Evolutionary conservation across 2,329 filamentous ascomycete species (phyloP), one percentile per base, ranked within the genome.

Genomic region (Cladophialophora exuberans): DNA sequence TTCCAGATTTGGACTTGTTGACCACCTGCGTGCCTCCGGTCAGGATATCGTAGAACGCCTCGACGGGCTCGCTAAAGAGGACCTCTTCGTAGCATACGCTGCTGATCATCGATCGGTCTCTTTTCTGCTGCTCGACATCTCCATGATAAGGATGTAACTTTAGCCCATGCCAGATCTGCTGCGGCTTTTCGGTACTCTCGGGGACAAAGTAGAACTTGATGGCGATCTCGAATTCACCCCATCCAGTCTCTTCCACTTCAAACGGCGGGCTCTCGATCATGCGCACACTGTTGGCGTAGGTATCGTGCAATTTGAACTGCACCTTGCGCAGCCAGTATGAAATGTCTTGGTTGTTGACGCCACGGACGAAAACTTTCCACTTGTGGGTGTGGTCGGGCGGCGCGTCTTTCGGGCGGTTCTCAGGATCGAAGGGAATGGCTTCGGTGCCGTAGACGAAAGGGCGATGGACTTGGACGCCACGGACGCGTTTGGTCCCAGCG

Each of bases 231-330:
- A 99, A 99, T 75, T 97, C 94, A 67, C 94, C 94, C 89, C 95
- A 99, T 44, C 94, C 94, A 0, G 94, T 97, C 73, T 97, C 94
- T 60, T 84, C 83, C 58, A 97, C 88, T 67, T 90, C 79, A 67
- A 97, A 99, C 9, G 79, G 91, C 67, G 89, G 83, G 57, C 84
- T 83, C 67, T 96, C 92, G 67, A 94, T 79, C 70, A 88, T 96
- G 64, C 94, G 88, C 18, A 94, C 82, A 54, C 89, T 89, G 72
- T 97, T 96, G 23, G 90, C 86, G 70, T 97, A 97, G 7, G 93
- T 97, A 73, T 97, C 92, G 79, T 97, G 93, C 13, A 99, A 84
- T 73, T 97, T 97, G 77, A 99, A 99, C 71, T 97, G 92, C 1
- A 99, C 93, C 66, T 96, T 93, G 55, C 93, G 90, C 63, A 97